Conservation (phyloP, 257 asterid genomes). For the Lithospermum erythrorhizon region DNA sequence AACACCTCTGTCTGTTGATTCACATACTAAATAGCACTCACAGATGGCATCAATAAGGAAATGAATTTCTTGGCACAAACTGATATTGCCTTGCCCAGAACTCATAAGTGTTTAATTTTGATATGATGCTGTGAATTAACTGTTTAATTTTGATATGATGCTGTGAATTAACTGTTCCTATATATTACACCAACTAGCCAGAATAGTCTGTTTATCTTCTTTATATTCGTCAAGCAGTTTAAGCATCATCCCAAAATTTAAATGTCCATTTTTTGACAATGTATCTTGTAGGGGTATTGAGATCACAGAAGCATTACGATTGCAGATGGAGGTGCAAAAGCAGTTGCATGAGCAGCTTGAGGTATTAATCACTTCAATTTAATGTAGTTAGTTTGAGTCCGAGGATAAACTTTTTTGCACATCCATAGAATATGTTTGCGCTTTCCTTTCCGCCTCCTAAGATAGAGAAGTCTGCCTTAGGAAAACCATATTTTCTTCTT, state of each 20-base stretch:
- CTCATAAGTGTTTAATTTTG: too few species aligned
- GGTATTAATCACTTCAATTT: conserved; percentile 34
- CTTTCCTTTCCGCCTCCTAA: neutral
- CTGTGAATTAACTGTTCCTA: neutral
- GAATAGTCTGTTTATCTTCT: neutral
- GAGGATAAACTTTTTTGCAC: neutral
- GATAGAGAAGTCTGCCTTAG: too few species aligned
- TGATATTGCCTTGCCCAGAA: neutral
- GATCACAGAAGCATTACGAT: conserved; percentile 81
- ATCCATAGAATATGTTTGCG: neutral
- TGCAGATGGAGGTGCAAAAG: conserved; percentile 94
- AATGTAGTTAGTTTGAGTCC: neutral
- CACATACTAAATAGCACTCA: neutral
- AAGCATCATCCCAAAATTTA: neutral
- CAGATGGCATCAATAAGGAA: neutral
- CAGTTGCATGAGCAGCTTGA: conserved; percentile 93
- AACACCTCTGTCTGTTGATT: neutral
- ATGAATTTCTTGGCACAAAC: neutral
- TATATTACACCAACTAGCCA: neutral
- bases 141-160: too few species aligned
- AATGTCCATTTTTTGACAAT: neutral
- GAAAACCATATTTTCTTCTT: too few species aligned
- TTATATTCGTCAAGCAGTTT: neutral
- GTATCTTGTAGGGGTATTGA: conserved; percentile 58
- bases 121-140: too few species aligned